These are phyloP conservation scores for Moringa oleifera DNA, from an alignment of 345 rosid species.

Conservation along the genomic window DNA sequence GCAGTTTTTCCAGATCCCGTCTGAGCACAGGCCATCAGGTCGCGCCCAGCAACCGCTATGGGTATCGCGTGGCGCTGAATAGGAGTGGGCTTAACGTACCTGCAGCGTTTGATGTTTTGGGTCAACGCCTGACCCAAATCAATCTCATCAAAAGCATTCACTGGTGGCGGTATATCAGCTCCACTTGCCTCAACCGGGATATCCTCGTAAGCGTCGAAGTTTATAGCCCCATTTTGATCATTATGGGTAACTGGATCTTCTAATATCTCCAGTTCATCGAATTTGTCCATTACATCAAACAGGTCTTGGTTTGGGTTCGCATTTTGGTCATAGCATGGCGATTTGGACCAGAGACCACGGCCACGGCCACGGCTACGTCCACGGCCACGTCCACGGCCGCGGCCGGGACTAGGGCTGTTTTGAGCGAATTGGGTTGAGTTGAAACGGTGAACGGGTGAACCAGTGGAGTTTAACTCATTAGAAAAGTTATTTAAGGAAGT, in stretches of 20 bases:
- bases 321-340: not conserved
- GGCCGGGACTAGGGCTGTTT: conserved; percentile 1
- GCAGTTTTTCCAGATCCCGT: conserved; percentile 60
- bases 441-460: not conserved
- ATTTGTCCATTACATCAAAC: conserved; percentile 10
- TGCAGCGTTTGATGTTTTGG: conserved; percentile 36
- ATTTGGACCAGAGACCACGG: not conserved
- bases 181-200: conserved; percentile 36
- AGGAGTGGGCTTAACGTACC: conserved; percentile 46
- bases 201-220: conserved; percentile 45
- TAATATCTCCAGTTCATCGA: conserved; percentile 24
- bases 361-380: no score
- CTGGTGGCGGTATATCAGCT: conserved; percentile 26
- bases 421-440: conserved; percentile 6
- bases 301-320: not conserved
- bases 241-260: conserved; percentile 4
- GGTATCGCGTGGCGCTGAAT: conserved; percentile 55
- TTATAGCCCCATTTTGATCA: conserved; percentile 9
- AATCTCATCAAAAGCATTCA: conserved; percentile 25
- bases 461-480: conserved; percentile 9
- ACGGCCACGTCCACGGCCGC: no score
- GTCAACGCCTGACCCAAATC: conserved; percentile 31
- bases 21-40: conserved; percentile 61
- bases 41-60: conserved; percentile 43
- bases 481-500: not conserved